Percentiles rank a stretch among this genome's conserved stretches.
phyloP scores from a whole-genome alignment of 768 basidiomycete species.

The Mycena haematopus region DNA sequence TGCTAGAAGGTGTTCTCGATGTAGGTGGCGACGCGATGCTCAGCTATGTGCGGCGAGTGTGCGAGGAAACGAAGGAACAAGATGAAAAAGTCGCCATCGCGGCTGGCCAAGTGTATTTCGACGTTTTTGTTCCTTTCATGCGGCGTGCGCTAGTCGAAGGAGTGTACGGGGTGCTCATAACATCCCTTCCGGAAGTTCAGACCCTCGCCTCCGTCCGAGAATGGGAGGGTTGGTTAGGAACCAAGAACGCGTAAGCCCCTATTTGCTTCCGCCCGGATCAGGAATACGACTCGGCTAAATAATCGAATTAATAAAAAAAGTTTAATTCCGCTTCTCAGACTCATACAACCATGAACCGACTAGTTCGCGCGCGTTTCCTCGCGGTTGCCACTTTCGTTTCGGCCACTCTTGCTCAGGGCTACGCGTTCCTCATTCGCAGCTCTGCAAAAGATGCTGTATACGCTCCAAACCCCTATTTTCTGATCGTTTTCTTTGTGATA shows the following conservation, averaged over 20 bases:
- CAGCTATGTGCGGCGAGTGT: conserved; percentile 44
- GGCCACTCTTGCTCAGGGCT: background rate
- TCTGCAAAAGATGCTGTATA: conserved; percentile 7
- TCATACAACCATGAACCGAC: conserved; percentile 12
- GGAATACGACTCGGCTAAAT: background rate
- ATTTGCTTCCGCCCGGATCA: conserved; percentile 4
- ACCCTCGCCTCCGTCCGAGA: conserved; percentile 35
- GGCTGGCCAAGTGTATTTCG: conserved; percentile 62
- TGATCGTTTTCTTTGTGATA: conserved; percentile 16
- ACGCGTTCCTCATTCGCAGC: background rate
- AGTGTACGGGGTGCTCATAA: conserved; percentile 59
- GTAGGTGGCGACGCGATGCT: conserved; percentile 53
- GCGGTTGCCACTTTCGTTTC: background rate
- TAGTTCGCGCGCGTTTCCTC: conserved; percentile 16
- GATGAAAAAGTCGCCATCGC: conserved; percentile 47
- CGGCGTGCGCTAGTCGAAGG: conserved; percentile 75
- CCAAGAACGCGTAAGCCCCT: background rate
- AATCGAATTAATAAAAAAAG: background rate
- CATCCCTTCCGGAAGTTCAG: conserved; percentile 33
- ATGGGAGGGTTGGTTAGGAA: conserved; percentile 40
- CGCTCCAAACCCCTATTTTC: conserved; percentile 21
- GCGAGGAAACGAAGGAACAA: conserved; percentile 35
- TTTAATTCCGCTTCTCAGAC: background rate
- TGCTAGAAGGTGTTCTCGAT: conserved; percentile 60
- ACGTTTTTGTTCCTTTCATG: conserved; percentile 73